Evolutionary conservation across 805 yeast species (phyloP).

Genomic region (Hyphopichia homilentoma): DNA sequence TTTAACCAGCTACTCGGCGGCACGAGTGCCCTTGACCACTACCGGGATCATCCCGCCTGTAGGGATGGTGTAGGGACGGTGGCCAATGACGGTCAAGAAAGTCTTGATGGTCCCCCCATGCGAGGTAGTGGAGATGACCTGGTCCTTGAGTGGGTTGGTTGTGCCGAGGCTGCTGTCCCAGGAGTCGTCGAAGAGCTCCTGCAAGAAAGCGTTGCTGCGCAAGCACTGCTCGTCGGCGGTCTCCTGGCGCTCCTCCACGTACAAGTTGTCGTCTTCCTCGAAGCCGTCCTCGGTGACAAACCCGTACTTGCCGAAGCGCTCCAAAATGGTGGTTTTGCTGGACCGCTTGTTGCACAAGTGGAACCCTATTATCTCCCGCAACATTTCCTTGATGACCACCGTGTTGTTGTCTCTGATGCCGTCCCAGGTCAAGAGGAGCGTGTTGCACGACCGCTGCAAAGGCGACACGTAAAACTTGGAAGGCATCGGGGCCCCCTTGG

Average conservation of each 20-base stretch:
- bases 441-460: slow-evolving; percentile 53
- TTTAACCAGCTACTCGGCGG: too few species aligned
- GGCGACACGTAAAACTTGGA: slow-evolving; percentile 54
- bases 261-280: slow-evolving; percentile 44
- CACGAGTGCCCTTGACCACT: slow-evolving; percentile 47
- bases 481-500: slow-evolving; percentile 48
- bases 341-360: slow-evolving; percentile 58
- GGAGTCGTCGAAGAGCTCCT: slow-evolving; percentile 23
- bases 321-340: slow-evolving; percentile 25
- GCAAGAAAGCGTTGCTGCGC: slow-evolving; percentile 44
- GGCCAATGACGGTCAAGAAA: slow-evolving; percentile 47
- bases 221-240: slow-evolving; percentile 43
- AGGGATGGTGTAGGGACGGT: slow-evolving; percentile 54
- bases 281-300: slow-evolving; percentile 42
- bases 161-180: slow-evolving; percentile 7
- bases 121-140: slow-evolving; percentile 47
- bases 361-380: slow-evolving; percentile 57
- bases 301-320: slow-evolving; percentile 23
- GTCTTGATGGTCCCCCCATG: slow-evolving; percentile 61
- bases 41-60: slow-evolving; percentile 67
- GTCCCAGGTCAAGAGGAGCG: slow-evolving; percentile 48
- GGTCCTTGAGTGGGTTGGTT: slow-evolving; percentile 18
- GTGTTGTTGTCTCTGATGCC: slow-evolving; percentile 17
- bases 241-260: slow-evolving; percentile 37
- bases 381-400: slow-evolving; percentile 37